phyloP scores from a whole-genome alignment of 1,139 yeast species.

The Pichia inconspicua region DNA sequence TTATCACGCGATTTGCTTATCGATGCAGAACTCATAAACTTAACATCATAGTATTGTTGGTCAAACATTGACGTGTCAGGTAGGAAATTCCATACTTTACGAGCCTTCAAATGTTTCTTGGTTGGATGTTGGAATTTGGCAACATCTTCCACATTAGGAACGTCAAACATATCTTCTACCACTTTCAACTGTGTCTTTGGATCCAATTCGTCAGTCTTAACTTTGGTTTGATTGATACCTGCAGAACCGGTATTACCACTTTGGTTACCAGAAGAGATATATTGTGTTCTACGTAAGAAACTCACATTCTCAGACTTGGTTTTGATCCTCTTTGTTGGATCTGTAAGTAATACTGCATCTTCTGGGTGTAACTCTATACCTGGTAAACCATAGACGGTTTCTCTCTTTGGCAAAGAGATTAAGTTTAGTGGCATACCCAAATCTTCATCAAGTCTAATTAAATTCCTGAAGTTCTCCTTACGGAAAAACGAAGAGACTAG shows the following conservation, averaged over 20 bases:
- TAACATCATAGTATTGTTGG: slow-evolving; percentile 61
- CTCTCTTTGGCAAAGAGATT: slow-evolving; percentile 55
- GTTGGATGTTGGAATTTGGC: slow-evolving; percentile 62
- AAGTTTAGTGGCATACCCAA: slow-evolving; percentile 77
- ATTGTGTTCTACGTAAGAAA: slow-evolving; percentile 89
- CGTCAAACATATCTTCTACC: slow-evolving; percentile 74
- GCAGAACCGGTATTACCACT: slow-evolving; percentile 5
- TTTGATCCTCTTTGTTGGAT: slow-evolving; percentile 50
- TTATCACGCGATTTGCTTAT: slow-evolving; percentile 26
- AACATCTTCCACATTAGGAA: slow-evolving; percentile 37
- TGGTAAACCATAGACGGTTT: slow-evolving; percentile 34
- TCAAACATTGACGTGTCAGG: slow-evolving; percentile 92
- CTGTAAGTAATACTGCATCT: slow-evolving; percentile 71
- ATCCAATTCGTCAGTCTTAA: slow-evolving; percentile 36
- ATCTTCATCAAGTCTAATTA: slow-evolving; percentile 64
- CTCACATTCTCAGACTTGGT: slow-evolving; percentile 51
- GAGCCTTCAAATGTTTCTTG: slow-evolving; percentile 67
- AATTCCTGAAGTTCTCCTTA: slow-evolving; percentile 60
- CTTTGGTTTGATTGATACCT: neutral
- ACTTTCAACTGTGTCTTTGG: slow-evolving; percentile 57
- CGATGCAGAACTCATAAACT: slow-evolving; percentile 77
- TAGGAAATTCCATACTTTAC: slow-evolving; percentile 67
- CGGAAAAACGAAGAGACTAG: slow-evolving; percentile 69
- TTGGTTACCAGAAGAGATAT: slow-evolving; percentile 44
- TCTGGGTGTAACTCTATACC: slow-evolving; percentile 51